Base-by-base conservation (phyloP, 257 asterid genomes). In the Thymus quinquecostatus region DNA sequence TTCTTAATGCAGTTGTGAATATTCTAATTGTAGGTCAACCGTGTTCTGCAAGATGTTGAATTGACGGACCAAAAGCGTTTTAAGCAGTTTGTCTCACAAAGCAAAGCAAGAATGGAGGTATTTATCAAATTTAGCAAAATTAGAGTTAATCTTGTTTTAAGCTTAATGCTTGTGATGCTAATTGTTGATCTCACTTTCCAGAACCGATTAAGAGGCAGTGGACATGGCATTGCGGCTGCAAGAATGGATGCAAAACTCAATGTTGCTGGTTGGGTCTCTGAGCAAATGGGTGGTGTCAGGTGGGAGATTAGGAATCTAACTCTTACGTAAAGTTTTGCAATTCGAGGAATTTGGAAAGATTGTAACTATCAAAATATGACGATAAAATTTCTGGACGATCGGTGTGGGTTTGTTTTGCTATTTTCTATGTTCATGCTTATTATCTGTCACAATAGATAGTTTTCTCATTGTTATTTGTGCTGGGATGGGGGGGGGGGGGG, bases 61-160 rank as follows among this genome's bases (percentile, higher is more conserved):
- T 84, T 95, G 70, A 90, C 95, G 0, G 97, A 95, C 83, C 97
- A 92, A 82, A 92, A 88, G 84, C 92, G 99, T 66, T 95, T 95
- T 79, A 92, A 88, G 91, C 98, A 92, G 82, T 95, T 95, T 80
- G 99, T 92, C 80, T 85, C 96, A 64, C 99, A 95, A 77, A 89
- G 99, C 95, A 92, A 82, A 88, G 95, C 98, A 29, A 86, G 94
- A 82, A 92, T 95, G 98, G 99, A 95, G 99, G 99, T 95, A 79
- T 32, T 49, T 36, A 1, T 77, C 74, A 51, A 72, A 70, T 71
- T 63, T 69, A 44, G 36, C 27, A 54, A 50, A 71, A 68, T 33
- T 55, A 60, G 36, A 61, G 8, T 65, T 58, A 27, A 63, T 49
- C 29, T 4, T 61, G 13, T 61, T 51, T 27, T 40, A 53, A 9